Conservation (phyloP, 371 early-diverging fungal species). For the Rhizopus sp. region DNA sequence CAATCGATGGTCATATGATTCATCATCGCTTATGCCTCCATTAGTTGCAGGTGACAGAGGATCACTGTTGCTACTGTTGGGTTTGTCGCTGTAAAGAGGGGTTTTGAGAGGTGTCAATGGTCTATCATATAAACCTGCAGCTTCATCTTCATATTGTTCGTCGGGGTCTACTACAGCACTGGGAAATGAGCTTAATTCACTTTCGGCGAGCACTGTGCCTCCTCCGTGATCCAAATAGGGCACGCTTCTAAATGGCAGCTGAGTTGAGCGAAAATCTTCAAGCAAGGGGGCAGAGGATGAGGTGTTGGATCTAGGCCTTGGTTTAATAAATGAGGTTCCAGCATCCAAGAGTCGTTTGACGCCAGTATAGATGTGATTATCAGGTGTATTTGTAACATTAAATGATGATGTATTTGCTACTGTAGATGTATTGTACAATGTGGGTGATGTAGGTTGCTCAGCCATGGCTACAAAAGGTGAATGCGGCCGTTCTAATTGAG, state of each 20-base stretch:
- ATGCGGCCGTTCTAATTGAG: conserved; percentile 13
- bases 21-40: conserved; percentile 38
- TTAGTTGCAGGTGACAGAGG: not conserved
- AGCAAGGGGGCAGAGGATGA: conserved; percentile 33
- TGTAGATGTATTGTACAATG: conserved; percentile 3
- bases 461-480: not conserved
- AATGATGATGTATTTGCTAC: not conserved
- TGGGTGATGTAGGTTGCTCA: conserved; percentile 7
- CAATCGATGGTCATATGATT: conserved; percentile 37
- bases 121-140: not conserved
- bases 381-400: not conserved
- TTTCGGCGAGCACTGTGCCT: conserved; percentile 39
- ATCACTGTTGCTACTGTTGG: not conserved
- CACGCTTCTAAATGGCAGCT: conserved; percentile 13
- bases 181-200: conserved; percentile 62
- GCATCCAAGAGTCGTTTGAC: conserved; percentile 44
- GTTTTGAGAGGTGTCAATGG: conserved; percentile 1
- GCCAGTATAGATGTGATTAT: conserved; percentile 11
- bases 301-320: conserved; percentile 40
- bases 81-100: not conserved
- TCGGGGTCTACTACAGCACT: conserved; percentile 22
- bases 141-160: not conserved
- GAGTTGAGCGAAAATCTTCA: conserved; percentile 25
- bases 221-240: conserved; percentile 42
- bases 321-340: conserved; percentile 39